Percentiles rank a stretch among this genome's conserved stretches.
phyloP scores from a whole-genome alignment of 2,329 filamentous ascomycete species.

The Xylariales sp. region DNA sequence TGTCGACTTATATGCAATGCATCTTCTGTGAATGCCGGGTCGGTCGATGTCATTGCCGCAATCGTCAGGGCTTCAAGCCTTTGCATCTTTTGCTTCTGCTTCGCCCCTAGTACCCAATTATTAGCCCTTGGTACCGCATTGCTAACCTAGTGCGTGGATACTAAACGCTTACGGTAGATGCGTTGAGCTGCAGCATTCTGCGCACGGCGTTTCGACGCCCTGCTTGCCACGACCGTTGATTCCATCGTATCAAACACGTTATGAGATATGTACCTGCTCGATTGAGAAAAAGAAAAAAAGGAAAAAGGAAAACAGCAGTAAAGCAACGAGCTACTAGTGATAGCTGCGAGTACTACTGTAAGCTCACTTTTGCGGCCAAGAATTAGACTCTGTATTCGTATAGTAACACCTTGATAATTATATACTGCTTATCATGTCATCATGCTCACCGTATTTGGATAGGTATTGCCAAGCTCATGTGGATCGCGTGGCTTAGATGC shows the following conservation, averaged over 20 bases:
- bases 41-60: conserved; percentile 14
- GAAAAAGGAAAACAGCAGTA: too few species aligned
- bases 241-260: conserved; percentile 5
- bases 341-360: not conserved
- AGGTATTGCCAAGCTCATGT: not conserved
- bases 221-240: not conserved
- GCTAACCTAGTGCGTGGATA: not conserved
- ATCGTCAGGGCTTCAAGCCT: conserved; percentile 27
- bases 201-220: conserved; percentile 9
- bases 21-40: not conserved
- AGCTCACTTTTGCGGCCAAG: not conserved
- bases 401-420: not conserved
- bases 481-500: conserved; percentile 15
- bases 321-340: too few species aligned
- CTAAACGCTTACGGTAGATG: conserved; percentile 9
- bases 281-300: too few species aligned
- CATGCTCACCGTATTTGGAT: too few species aligned
- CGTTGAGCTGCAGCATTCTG: conserved; percentile 27
- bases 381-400: not conserved
- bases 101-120: conserved; percentile 19
- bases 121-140: not conserved
- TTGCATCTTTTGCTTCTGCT: conserved; percentile 26
- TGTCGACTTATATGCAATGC: not conserved
- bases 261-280: not conserved
- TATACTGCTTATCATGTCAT: not conserved